Evolutionary conservation across 768 basidiomycete species (phyloP), one percentile per base, ranked within the genome.

Genomic region (Hygrocybe punicea): DNA sequence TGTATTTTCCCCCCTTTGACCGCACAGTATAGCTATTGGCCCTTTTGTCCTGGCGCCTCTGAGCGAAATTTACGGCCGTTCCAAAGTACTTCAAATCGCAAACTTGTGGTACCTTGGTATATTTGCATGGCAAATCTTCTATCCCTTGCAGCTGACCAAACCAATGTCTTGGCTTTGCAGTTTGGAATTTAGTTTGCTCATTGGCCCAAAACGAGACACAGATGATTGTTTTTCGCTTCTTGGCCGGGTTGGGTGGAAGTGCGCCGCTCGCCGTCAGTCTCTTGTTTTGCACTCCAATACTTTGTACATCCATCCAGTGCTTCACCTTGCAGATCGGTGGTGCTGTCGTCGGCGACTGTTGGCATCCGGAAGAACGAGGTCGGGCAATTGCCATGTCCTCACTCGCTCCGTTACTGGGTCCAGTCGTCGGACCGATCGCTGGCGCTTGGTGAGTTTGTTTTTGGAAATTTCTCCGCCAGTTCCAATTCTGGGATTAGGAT

Each of bases 161-260:
- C 7, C 19, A 46, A 55, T 46, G 19, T n/a, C n/a, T n/a, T n/a
- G n/a, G n/a, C n/a, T n/a, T n/a, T 29, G n/a, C 9, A 59, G 88
- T 65, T 6, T 89, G 81, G 86, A 87, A 81, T 68, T 63, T 83
- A 16, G 84, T 67, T 6, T 86, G 84, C 60, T 83, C 84, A 0
- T 89, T 88, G 56, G 82, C 87, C 0, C 77, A 78, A 53, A 85
- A 74, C 51, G 75, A 77, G 55, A 71, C 69, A 0, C 80, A 88
- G 60, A 70, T 89, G 11, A 81, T 89, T 50, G 84, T 74, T 0
- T 90, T 90, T 62, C 81, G 88, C 17, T 82, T 91, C 60, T 69
- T 90, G 2, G 71, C 87, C 1, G 88, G 89, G 2, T 57, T 91
- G 1, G 89, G 89, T 24, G 89, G 88, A 0, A 84, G 85, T 53